Evolutionary conservation across 1,284 basidiomycete genomes (phyloP), one percentile per base, ranked within the genome.

Genomic region (Ganoderma boninense): DNA sequence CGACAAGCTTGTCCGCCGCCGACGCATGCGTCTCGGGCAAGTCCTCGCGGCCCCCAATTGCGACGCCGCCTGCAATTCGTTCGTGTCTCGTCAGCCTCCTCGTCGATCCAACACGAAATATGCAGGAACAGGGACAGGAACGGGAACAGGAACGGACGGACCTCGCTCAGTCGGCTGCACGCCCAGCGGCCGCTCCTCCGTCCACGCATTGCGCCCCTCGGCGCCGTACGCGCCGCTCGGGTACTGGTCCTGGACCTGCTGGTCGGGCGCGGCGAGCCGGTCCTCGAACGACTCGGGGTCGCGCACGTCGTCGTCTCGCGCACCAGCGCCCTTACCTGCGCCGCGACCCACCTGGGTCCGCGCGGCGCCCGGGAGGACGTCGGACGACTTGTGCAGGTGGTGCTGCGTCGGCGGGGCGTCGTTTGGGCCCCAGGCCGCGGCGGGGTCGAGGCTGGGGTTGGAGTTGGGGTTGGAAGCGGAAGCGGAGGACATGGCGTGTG

Each of bases 1-100:
- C 88, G 38, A 87, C 72, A 20, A 89, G 71, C 77, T 87, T 89
- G 77, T 90, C 88, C 18, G 81, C 77, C 0, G 85, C 42, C 35
- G 72, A 81, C n/a, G 86, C 83, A 49, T 85, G 82, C 10, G 84
- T 83, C 74, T 82, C 80, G 0, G 86, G 84, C 29, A 84, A 65
- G 64, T 83, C 77, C n/a, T 79, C 71, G n/a, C 81, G 76, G 29
- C 85, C 86, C 52, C 80, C 84, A 6, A 85, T 73, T 10, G 86
- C 82, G 32, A 86, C 84, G n/a, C 85, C 84, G 49, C 83, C 84
- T 86, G 59, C 6, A n/a, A 6, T 46, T 46, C 38, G 4, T 7
- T 35, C 35, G 35, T 7, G 4, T 35, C 35, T 35, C 57, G 26
- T 61, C 13, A 46, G 49, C 44, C 44, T 54, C 29, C 29, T n/a